Evolutionary conservation across 1,139 yeast genomes (phyloP).

Genomic region (Debaryomyces coudertii): DNA sequence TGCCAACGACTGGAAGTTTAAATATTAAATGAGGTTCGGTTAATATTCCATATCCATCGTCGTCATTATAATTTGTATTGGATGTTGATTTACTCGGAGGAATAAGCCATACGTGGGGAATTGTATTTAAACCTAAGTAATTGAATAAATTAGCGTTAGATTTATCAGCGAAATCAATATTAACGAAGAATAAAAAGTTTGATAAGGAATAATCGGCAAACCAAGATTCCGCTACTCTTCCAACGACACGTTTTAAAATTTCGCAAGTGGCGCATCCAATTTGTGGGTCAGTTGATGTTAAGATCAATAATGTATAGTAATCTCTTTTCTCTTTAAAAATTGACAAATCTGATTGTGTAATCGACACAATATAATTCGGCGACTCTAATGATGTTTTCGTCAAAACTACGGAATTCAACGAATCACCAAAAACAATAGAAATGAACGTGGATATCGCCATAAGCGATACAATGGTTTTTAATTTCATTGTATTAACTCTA

Average conservation of each 20-base stretch:
- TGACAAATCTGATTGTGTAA: constrained; percentile 34
- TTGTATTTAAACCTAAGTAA: constrained; percentile 44
- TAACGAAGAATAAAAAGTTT: constrained; percentile 47
- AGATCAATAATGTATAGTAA: constrained; percentile 37
- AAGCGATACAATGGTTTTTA: constrained; percentile 1
- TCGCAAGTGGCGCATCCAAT: constrained; percentile 40
- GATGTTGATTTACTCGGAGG: constrained; percentile 47
- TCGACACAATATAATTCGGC: constrained; percentile 30
- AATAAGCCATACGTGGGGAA: constrained; percentile 68
- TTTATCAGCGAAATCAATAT: constrained; percentile 53
- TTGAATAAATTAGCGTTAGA: constrained; percentile 39
- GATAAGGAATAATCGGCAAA: constrained; percentile 41
- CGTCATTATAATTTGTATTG: constrained; percentile 18
- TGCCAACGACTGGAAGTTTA: constrained; percentile 30
- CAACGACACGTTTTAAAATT: constrained; percentile 25
- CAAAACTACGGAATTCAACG: constrained; percentile 13
- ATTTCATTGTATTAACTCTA: background rate
- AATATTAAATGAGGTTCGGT: constrained; percentile 37
- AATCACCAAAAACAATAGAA: constrained; percentile 3
- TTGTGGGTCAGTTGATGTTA: constrained; percentile 38
- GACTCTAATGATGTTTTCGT: constrained; percentile 19
- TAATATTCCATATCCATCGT: constrained; percentile 30
- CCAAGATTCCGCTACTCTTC: constrained; percentile 48
- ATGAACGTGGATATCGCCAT: constrained; percentile 3
- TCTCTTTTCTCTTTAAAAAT: constrained; percentile 39